Percentiles rank a stretch among this genome's conserved stretches.
These are phyloP conservation scores for Hanseniaspora hatyaiensis DNA, from an alignment of 805 yeast genomes.

Conservation along the genomic window DNA sequence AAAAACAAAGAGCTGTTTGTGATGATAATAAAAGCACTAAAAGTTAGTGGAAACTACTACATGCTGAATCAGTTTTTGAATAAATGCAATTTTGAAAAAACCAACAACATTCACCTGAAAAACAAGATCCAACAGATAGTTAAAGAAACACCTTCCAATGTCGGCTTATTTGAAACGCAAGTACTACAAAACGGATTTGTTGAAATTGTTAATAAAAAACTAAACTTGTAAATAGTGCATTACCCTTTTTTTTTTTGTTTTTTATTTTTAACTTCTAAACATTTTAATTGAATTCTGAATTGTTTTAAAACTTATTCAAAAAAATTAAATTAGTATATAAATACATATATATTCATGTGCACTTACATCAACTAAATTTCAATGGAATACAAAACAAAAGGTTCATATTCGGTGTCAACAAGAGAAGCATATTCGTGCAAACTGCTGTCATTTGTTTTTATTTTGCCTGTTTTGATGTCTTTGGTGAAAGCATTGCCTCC, in stretches of 20 bases:
- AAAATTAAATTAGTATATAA: background rate
- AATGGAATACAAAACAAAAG: slow-evolving; percentile 71
- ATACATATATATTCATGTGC: slow-evolving; percentile 5
- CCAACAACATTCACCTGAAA: background rate
- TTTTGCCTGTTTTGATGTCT: slow-evolving; percentile 49
- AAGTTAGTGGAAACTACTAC: slow-evolving; percentile 10
- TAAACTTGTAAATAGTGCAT: slow-evolving; percentile 2
- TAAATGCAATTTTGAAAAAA: background rate
- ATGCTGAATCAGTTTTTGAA: slow-evolving; percentile 1
- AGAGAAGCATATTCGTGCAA: slow-evolving; percentile 80
- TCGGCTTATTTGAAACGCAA: background rate
- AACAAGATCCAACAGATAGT: background rate
- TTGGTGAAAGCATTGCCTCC: slow-evolving; percentile 78
- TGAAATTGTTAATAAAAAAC: slow-evolving; percentile 6
- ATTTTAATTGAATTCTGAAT: too few species aligned
- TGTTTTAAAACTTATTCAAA: too few species aligned
- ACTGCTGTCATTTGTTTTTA: slow-evolving; percentile 46
- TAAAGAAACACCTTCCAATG: background rate
- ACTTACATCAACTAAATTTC: slow-evolving; percentile 20
- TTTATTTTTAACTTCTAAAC: too few species aligned
- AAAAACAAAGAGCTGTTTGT: background rate
- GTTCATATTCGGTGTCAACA: slow-evolving; percentile 92
- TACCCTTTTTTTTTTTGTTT: too few species aligned
- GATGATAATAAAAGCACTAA: background rate
- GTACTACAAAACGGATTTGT: slow-evolving; percentile 10